These are phyloP conservation scores for Sinapis alba DNA, from an alignment of 441 rosid species.

Conservation along the genomic window DNA sequence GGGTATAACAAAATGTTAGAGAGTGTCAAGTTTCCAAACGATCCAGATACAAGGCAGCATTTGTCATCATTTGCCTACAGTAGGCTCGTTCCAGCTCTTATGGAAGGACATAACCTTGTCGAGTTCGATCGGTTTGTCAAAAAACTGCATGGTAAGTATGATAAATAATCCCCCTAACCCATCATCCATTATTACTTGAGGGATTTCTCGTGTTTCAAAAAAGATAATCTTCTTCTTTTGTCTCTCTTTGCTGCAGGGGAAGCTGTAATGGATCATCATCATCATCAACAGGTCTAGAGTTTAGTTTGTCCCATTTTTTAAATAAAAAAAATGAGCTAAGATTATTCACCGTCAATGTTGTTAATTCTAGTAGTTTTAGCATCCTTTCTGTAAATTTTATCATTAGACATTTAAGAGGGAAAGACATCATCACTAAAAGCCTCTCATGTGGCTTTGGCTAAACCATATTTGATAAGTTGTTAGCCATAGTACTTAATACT, in stretches of 20 bases:
- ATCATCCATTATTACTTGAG: too few relatives aligned
- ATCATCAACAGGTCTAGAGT: constrained; percentile 36
- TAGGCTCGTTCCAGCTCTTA: constrained; percentile 71
- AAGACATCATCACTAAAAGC: not conserved
- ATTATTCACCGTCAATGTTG: constrained; percentile 31
- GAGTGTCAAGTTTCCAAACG: constrained; percentile 66
- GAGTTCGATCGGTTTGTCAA: constrained; percentile 85
- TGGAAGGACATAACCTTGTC: constrained; percentile 78
- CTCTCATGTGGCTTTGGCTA: constrained; percentile 20
- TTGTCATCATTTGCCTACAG: constrained; percentile 75
- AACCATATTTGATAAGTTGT: not conserved
- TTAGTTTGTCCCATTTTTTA: constrained; percentile 5
- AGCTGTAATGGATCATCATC: constrained; percentile 39
- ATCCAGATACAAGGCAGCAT: constrained; percentile 88
- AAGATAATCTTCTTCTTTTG: constrained; percentile 5
- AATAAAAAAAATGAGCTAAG: constrained; percentile 18
- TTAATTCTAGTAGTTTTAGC: constrained; percentile 34
- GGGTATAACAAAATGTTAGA: constrained; percentile 82
- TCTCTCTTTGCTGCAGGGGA: constrained; percentile 29
- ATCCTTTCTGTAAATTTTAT: constrained; percentile 33
- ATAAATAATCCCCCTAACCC: not conserved
- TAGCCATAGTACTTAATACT: constrained; percentile 9
- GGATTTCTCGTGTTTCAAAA: not conserved
- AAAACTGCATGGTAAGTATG: constrained; percentile 80
- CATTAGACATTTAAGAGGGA: not conserved